Base-by-base conservation (phyloP, 257 asterid species). In the Cordia subcordata region DNA sequence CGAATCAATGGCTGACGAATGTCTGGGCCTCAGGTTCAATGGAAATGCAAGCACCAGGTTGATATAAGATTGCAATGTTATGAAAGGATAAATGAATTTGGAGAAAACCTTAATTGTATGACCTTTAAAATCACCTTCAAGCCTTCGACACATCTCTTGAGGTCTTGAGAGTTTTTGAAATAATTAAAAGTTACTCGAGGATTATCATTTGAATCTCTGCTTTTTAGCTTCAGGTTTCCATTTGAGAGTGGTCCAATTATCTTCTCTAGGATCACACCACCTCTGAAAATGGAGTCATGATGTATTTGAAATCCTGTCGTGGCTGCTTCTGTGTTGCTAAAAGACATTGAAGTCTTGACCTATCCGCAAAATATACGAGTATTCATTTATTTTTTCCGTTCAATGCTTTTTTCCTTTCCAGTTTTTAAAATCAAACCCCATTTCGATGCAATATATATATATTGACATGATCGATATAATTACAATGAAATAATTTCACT, bases 111-210 rank as follows among this genome's bases (percentile, higher is more conserved):
- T 0, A 94, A 83, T 11, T 75, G 81, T 1, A 79, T 64, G 0
- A 91, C 87, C 55, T 57, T 58, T 27, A 17, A 63, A 23, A 91
- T 66, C 37, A 73, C 59, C 47, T 79, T 71, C 74, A 88, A 67
- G 49, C 95, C 98, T 9, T 63, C 40, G 0, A 84, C 95, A 11
- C 98, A 91, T 54, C 77, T 77, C 38, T 79, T 57, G 1, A 88
- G 70, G 67, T 87, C 98, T 37, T 82, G 71, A 0, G 83, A 84
- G 68, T 91, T 87, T 47, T 75, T 53, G 73, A 83, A 91, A 49
- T 91, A 91, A 76, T 87, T 91, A 72, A 91, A 91, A 0, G 90
- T 85, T 18, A 88, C 91, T 40, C 42, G 66, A 0, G 96, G 98
- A 42, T 83, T 91, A n/a, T 75, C 90, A 3, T 67, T 65, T 4